Conservation (phyloP, 2,329 filamentous ascomycete species). For the Bretziella fagacearum region DNA sequence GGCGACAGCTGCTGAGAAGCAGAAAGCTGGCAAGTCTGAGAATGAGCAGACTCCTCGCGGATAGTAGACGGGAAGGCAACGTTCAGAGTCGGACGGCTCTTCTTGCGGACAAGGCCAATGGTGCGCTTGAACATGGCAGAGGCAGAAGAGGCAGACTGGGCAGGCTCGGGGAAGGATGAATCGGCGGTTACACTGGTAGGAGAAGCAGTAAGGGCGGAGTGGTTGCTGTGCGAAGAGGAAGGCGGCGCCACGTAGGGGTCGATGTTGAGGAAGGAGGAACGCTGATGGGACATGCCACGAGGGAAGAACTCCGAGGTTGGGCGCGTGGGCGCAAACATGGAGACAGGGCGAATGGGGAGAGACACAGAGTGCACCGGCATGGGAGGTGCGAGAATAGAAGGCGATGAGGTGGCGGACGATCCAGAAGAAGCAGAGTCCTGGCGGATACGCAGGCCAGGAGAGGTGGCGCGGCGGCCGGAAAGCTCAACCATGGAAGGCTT, state of each 20-base stretch:
- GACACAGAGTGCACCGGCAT: not conserved
- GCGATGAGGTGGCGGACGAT: not conserved
- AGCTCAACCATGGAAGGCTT: constrained; percentile 42
- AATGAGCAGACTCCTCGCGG: constrained; percentile 21
- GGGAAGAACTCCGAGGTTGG: constrained; percentile 15
- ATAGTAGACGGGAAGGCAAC: constrained; percentile 19
- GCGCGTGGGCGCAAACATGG: constrained; percentile 8
- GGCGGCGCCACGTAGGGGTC: constrained; percentile 33
- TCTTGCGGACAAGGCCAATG: constrained; percentile 37
- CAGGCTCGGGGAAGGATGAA: constrained; percentile 25
- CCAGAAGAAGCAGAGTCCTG: constrained; percentile 19
- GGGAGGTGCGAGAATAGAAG: constrained; percentile 12
- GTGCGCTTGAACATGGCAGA: constrained; percentile 32
- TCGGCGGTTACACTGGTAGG: constrained; percentile 12
- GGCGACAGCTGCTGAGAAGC: not conserved
- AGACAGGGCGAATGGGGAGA: constrained; percentile 7
- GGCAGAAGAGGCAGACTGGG: not conserved
- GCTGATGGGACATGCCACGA: constrained; percentile 15
- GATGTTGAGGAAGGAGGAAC: constrained; percentile 34
- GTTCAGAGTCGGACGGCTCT: constrained; percentile 34
- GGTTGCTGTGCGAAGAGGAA: constrained; percentile 4
- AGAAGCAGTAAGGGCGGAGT: constrained; percentile 1
- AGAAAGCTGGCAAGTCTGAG: constrained; percentile 2
- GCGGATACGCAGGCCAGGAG: constrained; percentile 20
- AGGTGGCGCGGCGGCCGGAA: constrained; percentile 19